Conservation (phyloP, 164 flowering plant genomes). For the Pachysandra terminalis region DNA sequence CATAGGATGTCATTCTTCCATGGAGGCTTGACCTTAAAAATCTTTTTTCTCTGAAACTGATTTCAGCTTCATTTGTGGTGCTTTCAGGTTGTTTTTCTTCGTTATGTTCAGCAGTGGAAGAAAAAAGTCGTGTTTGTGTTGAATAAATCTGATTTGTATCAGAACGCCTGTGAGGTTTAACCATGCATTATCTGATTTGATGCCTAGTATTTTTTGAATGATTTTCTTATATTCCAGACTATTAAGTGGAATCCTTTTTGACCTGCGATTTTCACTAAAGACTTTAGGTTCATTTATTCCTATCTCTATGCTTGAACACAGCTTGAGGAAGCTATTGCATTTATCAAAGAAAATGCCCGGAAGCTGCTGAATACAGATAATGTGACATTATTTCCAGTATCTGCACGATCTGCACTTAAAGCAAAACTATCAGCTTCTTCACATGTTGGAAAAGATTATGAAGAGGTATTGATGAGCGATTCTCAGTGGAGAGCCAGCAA, state of each 20-base stretch:
- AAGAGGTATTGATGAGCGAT: conserved; percentile 20
- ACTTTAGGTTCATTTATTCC: conserved; percentile 3
- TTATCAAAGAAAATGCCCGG: conserved; percentile 61
- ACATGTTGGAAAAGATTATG: conserved; percentile 19
- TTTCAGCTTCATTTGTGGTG: conserved; percentile 2
- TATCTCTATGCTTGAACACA: conserved; percentile 31
- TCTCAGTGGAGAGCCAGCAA: conserved; percentile 38
- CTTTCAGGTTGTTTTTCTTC: conserved; percentile 82
- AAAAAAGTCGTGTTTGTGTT: conserved; percentile 86
- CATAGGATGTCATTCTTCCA: not conserved
- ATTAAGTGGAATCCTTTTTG: not conserved
- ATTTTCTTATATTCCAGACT: not conserved
- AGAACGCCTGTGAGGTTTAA: conserved; percentile 60
- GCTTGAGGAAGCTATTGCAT: conserved; percentile 88
- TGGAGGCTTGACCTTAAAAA: not conserved
- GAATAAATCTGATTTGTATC: conserved; percentile 87
- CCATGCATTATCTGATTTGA: conserved; percentile 9
- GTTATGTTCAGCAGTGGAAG: conserved; percentile 93
- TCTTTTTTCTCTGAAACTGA: not conserved
- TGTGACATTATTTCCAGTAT: conserved; percentile 73
- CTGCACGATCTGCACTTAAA: conserved; percentile 85
- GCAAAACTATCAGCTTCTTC: conserved; percentile 55
- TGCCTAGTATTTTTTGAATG: not conserved
- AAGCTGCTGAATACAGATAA: conserved; percentile 71
- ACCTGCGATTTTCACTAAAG: not conserved